Evolutionary conservation across 169 alveolate genomes (phyloP), one percentile per base, ranked within the genome.

Genomic region (Theileria parva): DNA sequence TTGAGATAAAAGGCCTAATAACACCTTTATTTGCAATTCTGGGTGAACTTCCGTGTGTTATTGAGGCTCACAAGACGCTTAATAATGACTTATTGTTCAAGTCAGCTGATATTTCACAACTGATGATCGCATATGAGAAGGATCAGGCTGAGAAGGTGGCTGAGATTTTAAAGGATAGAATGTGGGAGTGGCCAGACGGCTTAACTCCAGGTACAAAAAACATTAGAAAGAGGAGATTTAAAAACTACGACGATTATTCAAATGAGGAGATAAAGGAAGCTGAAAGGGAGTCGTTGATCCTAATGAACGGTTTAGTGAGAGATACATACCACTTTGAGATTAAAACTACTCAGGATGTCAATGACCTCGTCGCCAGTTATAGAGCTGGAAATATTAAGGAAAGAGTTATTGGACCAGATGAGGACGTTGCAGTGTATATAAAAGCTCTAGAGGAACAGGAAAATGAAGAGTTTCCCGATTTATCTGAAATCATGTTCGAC

Each of bases 151-250:
- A 70, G 34, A 72, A 74, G n/a, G 86, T 87, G 27, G 51, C 80
- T n/a, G 86, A 85, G 44, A 55, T 23, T 44, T 51, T 93, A 73
- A 77, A 86, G 34, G 66, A 78, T 25, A 74, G 87, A 51, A 77
- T 88, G 77, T 93, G 96, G 96, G 96, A 93, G 81, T 93, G 96
- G 96, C 93, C 92, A 25, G 92, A 87, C 11, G 96, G 96, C 48
- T 69, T 93, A 11, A 86, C 96, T 15, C 96, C 96, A 25, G 92
- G 93, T 37, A 93, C 95, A 13, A 87, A 81, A 28, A 88, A 88
- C 66, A 93, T 93, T 4, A 76, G 96, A 60, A 86, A 87, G 28
- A 84, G 96, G 72, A 89, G 88, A 78, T 93, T 92, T 67, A 93
- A 92, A 70, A 83, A 93, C 74, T 70, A 85, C 13, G 94, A 93